Evolutionary conservation across 805 yeast species (phyloP), one percentile per base, ranked within the genome.

Genomic region (Lachancea sp.): DNA sequence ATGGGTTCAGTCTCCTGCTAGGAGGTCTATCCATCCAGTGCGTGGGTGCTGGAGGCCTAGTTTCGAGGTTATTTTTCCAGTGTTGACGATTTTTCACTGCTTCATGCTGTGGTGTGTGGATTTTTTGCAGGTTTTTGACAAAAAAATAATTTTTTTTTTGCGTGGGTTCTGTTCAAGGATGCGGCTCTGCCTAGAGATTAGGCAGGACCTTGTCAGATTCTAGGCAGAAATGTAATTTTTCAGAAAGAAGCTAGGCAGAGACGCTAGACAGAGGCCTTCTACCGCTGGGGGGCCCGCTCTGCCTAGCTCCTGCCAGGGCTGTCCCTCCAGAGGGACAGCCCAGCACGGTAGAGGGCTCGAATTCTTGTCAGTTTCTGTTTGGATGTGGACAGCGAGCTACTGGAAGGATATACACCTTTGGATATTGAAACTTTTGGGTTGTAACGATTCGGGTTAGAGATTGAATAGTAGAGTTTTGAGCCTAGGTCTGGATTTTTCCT

Each of bases 41-140:
- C 35, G 35, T 32, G 35, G 17, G 35, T 31, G 29, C 10, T 26
- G 29, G 29, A 11, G 10, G 7, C 10, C 29, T 26, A 11, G 29
- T 26, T 26, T 11, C 10, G 7, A 26, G 29, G 10, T 7, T 29
- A 15, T 13, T 16, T 33, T 7, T 33, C 18, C 20, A 18, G 20
- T 10, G 13, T 33, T 7, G 18, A 15, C 36, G 11, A 33, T 3
- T 18, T 16, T 13, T n/a, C 38, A 20, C 26, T 3, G 15, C 3
- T 10, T 35, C 5, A 35, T 15, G 20, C 3, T 36, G 39, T 40
- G 43, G 43, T 40, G 43, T 40, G 3, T 17, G 43, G 43, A 26
- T 32, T 8, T 16, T 32, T 32, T 32, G 31, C 31, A 36, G 22
- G 18, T 13, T 22, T 22, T 22, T 15, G 31, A 29, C 31, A 29